Conservation (phyloP, 352 stramenopile species). For the Phytophthora meadii region DNA sequence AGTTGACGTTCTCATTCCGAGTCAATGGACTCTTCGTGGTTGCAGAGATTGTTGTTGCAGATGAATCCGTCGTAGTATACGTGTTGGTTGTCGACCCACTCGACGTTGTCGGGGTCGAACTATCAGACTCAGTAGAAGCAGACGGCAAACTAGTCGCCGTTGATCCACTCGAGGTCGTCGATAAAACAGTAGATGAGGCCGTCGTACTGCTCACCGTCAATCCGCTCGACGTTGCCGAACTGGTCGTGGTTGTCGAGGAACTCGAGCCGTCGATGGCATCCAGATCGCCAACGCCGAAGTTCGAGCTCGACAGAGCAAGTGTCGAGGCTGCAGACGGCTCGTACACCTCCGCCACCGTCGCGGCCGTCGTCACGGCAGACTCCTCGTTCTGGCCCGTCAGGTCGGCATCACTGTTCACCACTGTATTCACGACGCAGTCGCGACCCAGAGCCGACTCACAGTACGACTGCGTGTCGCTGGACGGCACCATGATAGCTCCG, state of each 20-base stretch:
- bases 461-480: constrained; percentile 8
- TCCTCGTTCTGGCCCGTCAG: constrained; percentile 25
- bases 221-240: constrained; percentile 4
- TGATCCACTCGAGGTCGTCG: background rate
- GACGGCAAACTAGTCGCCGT: background rate
- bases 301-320: constrained; percentile 26
- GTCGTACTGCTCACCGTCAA: background rate
- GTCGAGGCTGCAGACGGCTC: constrained; percentile 18
- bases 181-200: background rate
- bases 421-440: background rate
- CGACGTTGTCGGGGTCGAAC: background rate
- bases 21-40: background rate
- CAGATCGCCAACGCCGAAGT: constrained; percentile 37
- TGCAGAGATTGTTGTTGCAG: background rate
- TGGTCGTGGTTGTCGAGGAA: background rate
- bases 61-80: background rate
- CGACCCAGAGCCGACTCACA: background rate
- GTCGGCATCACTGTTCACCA: background rate
- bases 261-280: constrained; percentile 20
- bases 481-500: constrained; percentile 23
- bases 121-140: background rate
- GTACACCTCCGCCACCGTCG: constrained; percentile 25
- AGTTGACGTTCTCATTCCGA: background rate
- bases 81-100: background rate
- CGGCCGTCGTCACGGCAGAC: constrained; percentile 25